These are phyloP conservation scores for Didymella arachidicola DNA, from an alignment of 2,329 filamentous ascomycete genomes.

Conservation along the genomic window DNA sequence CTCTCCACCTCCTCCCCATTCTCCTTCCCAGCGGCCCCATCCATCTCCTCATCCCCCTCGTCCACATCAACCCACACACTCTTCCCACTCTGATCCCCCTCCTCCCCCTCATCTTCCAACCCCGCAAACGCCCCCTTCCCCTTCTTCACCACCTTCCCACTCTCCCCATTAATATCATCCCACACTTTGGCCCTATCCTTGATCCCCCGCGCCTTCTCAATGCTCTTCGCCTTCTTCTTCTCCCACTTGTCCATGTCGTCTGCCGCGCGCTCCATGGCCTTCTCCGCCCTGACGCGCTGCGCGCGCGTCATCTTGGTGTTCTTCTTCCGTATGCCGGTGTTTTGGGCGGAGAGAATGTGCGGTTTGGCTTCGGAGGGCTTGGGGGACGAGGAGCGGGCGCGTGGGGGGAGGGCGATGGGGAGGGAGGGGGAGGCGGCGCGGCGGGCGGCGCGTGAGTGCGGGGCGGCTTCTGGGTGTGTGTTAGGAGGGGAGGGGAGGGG, in stretches of 20 bases:
- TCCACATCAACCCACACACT: constrained; percentile 29
- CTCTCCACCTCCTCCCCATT: constrained; percentile 15
- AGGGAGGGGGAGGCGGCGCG: constrained; percentile 75
- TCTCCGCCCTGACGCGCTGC: constrained; percentile 59
- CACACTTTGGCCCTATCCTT: constrained; percentile 57
- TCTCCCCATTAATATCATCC: constrained; percentile 49
- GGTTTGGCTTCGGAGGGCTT: constrained; percentile 36
- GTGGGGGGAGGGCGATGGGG: constrained; percentile 54
- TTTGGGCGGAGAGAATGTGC: constrained; percentile 72
- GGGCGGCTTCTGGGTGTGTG: constrained; percentile 62
- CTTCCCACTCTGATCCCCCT: constrained; percentile 20
- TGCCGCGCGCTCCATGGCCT: constrained; percentile 62
- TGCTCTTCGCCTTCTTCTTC: constrained; percentile 63
- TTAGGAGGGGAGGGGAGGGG: constrained; percentile 16
- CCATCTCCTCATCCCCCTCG: constrained; percentile 43
- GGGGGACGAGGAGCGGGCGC: neutral
- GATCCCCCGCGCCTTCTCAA: constrained; percentile 57
- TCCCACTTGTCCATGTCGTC: constrained; percentile 62
- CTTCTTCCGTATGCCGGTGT: constrained; percentile 68
- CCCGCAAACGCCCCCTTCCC: constrained; percentile 1
- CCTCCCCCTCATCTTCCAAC: constrained; percentile 16
- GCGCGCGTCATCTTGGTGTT: constrained; percentile 55
- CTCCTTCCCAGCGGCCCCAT: constrained; percentile 10
- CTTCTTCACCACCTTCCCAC: constrained; percentile 8
- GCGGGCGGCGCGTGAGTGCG: constrained; percentile 77